Evolutionary conservation across 768 basidiomycete genomes (phyloP).

Genomic region (Rickenella mellea): DNA sequence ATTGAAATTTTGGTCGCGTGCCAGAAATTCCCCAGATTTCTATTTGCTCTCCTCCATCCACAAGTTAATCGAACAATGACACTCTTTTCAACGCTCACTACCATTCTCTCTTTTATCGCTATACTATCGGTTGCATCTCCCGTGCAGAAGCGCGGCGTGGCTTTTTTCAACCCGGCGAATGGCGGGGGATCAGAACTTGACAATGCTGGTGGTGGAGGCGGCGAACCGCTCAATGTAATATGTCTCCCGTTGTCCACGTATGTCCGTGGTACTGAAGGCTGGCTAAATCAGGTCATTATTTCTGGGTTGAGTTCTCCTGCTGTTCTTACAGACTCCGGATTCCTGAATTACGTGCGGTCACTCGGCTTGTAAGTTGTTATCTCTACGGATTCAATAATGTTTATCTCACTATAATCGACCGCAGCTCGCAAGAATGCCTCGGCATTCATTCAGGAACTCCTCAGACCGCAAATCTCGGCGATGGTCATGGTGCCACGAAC

Average conservation of each 20-base stretch:
- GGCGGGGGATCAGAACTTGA: slow-evolving; percentile 36
- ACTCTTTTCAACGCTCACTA: too few relatives aligned
- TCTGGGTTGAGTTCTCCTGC: slow-evolving; percentile 49
- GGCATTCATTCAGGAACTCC: slow-evolving; percentile 23
- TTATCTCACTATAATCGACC: slow-evolving; percentile 18
- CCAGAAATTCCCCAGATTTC: too few relatives aligned
- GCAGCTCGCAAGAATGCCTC: slow-evolving; percentile 32
- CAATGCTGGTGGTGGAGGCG: slow-evolving; percentile 26
- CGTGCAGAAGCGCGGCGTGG: slow-evolving; percentile 13
- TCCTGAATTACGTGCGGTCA: slow-evolving; percentile 49
- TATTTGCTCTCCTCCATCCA: too few relatives aligned
- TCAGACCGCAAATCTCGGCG: slow-evolving; percentile 37
- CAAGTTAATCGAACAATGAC: too few relatives aligned
- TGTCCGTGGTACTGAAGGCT: background rate
- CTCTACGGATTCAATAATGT: background rate
- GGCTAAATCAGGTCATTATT: slow-evolving; percentile 40
- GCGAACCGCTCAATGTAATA: slow-evolving; percentile 35
- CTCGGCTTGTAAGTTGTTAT: slow-evolving; percentile 52
- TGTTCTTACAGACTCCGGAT: slow-evolving; percentile 45
- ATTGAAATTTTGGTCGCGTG: too few relatives aligned
- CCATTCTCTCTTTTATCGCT: too few relatives aligned
- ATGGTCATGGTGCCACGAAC: slow-evolving; percentile 33
- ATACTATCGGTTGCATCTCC: too few relatives aligned
- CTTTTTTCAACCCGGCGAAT: slow-evolving; percentile 24
- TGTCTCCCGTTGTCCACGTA: too few relatives aligned